These are phyloP conservation scores for Lolium perenne DNA, from an alignment of 176 grass and related monocot species.

Conservation along the genomic window DNA sequence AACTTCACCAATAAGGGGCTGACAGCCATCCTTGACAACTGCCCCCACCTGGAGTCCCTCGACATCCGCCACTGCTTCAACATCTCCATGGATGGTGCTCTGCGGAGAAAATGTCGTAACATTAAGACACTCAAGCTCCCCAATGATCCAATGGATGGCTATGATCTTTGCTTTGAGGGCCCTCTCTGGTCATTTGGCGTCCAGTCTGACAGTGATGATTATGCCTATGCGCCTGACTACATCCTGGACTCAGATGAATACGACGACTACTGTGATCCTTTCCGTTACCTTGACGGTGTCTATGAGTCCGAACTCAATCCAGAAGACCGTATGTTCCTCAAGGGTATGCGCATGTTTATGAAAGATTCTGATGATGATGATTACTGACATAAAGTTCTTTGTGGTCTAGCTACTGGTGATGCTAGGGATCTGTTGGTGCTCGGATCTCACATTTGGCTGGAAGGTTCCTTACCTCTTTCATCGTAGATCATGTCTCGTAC, in stretches of 20 bases:
- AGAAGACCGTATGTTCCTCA: slow-evolving; percentile 15
- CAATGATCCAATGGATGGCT: background rate
- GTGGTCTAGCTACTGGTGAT: background rate
- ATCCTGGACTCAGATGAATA: slow-evolving; percentile 14
- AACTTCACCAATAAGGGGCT: background rate
- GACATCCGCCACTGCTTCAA: slow-evolving; percentile 8
- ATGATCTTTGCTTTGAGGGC: background rate
- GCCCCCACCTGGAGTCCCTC: background rate
- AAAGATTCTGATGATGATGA: background rate
- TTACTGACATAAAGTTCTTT: background rate
- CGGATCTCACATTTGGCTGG: background rate
- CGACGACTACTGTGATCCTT: slow-evolving; percentile 16
- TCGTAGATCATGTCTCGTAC: background rate
- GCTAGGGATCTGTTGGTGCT: background rate
- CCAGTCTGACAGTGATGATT: background rate
- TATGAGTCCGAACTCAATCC: background rate
- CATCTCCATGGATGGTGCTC: background rate
- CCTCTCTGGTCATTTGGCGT: background rate
- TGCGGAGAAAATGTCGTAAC: background rate
- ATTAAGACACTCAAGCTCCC: slow-evolving; percentile 22
- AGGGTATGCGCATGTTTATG: slow-evolving; percentile 11
- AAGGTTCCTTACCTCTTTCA: background rate
- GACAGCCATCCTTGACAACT: slow-evolving; percentile 9
- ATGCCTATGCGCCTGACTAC: slow-evolving; percentile 4
- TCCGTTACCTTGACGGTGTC: slow-evolving; percentile 3